Conservation (phyloP, 345 rosid species). For the Hypericum androsaemum region DNA sequence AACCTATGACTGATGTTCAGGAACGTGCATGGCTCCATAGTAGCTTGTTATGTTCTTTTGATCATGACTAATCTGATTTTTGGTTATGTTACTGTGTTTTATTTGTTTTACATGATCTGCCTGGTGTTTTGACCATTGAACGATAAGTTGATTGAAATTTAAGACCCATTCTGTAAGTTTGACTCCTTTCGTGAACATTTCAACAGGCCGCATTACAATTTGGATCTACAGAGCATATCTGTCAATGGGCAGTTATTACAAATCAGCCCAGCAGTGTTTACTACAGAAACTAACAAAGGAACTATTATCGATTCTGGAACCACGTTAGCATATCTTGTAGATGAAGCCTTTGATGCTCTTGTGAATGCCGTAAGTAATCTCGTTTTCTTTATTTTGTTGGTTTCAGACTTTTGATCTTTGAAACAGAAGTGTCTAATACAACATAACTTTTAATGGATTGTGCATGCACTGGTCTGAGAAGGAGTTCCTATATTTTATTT, state of each 20-base stretch:
- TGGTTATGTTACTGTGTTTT: too few relatives aligned
- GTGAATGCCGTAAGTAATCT: constrained; percentile 5
- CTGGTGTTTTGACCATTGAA: too few relatives aligned
- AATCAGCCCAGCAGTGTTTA: constrained; percentile 2
- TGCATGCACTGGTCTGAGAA: too few relatives aligned
- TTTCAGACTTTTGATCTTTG: background rate
- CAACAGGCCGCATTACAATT: background rate
- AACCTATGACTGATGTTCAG: too few relatives aligned
- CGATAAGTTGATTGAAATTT: background rate
- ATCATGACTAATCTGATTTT: too few relatives aligned
- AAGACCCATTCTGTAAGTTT: constrained; percentile 10
- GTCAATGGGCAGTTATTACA: constrained; percentile 6
- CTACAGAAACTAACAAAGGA: constrained; percentile 4
- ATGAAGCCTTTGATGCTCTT: constrained; percentile 6
- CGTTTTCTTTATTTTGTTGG: background rate
- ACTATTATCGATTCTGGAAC: constrained; percentile 5
- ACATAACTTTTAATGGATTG: too few relatives aligned
- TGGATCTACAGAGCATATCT: constrained; percentile 7
- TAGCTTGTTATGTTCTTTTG: too few relatives aligned
- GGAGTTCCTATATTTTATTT: too few relatives aligned
- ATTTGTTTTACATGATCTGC: too few relatives aligned
- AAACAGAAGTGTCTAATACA: too few relatives aligned
- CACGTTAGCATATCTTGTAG: constrained; percentile 7
- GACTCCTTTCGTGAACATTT: constrained; percentile 14
- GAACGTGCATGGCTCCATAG: too few relatives aligned